Conservation (phyloP, 2,329 filamentous ascomycete species). For the Aspergillus sp. region DNA sequence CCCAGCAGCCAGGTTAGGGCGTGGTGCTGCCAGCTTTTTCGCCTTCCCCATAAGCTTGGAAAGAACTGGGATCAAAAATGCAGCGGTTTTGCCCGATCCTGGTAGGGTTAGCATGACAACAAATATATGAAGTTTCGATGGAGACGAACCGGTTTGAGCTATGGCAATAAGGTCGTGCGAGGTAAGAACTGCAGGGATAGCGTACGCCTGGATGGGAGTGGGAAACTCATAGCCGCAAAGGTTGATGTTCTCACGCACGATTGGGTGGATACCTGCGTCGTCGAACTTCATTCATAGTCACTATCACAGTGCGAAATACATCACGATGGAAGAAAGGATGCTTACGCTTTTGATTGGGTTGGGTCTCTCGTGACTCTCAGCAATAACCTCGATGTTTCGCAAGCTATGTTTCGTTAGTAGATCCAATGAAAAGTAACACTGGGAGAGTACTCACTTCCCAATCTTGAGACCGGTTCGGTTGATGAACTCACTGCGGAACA, state of each 20-base stretch:
- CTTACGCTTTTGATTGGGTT: conserved; percentile 53
- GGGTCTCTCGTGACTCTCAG: conserved; percentile 50
- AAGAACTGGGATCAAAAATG: conserved; percentile 84
- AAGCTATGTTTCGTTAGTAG: conserved; percentile 32
- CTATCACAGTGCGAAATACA: not conserved
- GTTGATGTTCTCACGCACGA: conserved; percentile 74
- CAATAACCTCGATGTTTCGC: conserved; percentile 50
- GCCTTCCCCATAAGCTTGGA: conserved; percentile 95
- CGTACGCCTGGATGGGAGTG: conserved; percentile 85
- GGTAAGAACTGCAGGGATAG: conserved; percentile 73
- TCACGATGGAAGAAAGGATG: conserved; percentile 7
- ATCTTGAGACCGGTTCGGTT: conserved; percentile 62
- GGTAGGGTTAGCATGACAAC: conserved; percentile 8
- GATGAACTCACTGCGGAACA: conserved; percentile 64
- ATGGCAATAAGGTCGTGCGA: conserved; percentile 83
- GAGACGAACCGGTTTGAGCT: conserved; percentile 79
- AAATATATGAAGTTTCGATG: not conserved
- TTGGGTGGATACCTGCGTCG: conserved; percentile 79
- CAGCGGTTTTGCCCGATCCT: conserved; percentile 97
- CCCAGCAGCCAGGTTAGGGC: conserved; percentile 61
- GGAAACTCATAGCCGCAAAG: conserved; percentile 70
- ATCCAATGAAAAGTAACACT: not conserved
- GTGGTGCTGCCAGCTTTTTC: conserved; percentile 74
- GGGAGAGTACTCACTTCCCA: conserved; percentile 51
- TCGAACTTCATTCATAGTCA: conserved; percentile 56